Conservation (phyloP, 2,329 filamentous ascomycete genomes). For the Hypomyces rosellus region DNA sequence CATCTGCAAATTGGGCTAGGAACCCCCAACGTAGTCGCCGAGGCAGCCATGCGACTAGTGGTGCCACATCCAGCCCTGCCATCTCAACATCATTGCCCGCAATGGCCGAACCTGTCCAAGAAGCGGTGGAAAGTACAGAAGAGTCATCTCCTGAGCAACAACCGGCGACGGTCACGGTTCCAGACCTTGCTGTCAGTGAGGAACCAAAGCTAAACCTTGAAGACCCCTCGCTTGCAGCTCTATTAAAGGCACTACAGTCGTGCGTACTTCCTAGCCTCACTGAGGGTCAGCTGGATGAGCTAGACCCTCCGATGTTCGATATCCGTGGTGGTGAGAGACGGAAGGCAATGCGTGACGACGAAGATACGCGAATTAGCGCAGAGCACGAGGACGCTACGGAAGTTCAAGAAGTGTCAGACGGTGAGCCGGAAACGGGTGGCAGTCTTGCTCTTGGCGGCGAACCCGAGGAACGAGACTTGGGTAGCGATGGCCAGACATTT, state of each 20-base stretch:
- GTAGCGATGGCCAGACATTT: conserved; percentile 44
- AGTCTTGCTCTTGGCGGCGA: conserved; percentile 89
- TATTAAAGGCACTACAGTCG: conserved; percentile 32
- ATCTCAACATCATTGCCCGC: conserved; percentile 54
- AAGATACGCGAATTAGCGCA: conserved; percentile 44
- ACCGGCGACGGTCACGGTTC: conserved; percentile 5
- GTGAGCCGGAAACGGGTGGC: conserved; percentile 70
- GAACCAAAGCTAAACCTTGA: conserved; percentile 1
- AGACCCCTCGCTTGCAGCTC: conserved; percentile 25
- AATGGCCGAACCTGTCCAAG: conserved; percentile 44
- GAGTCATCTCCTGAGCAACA: conserved; percentile 9
- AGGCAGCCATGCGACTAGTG: conserved; percentile 75
- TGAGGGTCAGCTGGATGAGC: conserved; percentile 17
- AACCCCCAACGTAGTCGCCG: conserved; percentile 61
- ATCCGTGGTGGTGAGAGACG: conserved; percentile 74
- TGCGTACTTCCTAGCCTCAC: conserved; percentile 27
- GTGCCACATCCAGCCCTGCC: conserved; percentile 75
- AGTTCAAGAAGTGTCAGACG: conserved; percentile 51
- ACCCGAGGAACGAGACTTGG: conserved; percentile 69
- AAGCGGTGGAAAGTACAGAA: conserved; percentile 31
- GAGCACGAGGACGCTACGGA: conserved; percentile 45
- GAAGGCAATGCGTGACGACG: conserved; percentile 68
- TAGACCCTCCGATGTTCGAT: conserved; percentile 71
- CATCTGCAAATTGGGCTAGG: conserved; percentile 88
- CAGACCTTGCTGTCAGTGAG: background rate